Conservation (phyloP, 306 rosid species). For the Alnus rubra region DNA sequence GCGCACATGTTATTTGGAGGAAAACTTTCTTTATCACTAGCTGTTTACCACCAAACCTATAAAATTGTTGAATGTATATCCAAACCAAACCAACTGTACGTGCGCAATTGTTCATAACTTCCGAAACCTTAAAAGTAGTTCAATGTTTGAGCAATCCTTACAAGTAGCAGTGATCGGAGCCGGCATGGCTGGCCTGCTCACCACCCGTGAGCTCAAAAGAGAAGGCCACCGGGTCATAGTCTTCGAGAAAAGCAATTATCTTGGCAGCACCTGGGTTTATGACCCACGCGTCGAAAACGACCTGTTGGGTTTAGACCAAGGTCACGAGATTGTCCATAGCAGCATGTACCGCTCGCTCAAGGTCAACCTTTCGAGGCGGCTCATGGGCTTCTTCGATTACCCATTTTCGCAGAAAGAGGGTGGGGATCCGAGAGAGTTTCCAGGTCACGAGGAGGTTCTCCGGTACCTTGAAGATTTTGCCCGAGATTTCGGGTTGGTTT, state of each 20-base stretch:
- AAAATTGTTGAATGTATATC: no score
- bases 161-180: constrained; percentile 41
- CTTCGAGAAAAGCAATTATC: no score
- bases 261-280: no score
- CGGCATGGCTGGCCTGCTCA: constrained; percentile 3
- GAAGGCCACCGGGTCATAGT: no score
- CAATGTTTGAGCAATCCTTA: not conserved
- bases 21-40: no score
- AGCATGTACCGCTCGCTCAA: constrained; percentile 42
- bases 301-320: constrained; percentile 33
- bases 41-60: no score
- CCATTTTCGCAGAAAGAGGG: constrained; percentile 31
- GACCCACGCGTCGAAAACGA: constrained; percentile 29
- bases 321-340: constrained; percentile 25
- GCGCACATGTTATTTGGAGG: no score
- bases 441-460: constrained; percentile 52
- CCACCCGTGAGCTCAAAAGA: no score
- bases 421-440: constrained; percentile 51
- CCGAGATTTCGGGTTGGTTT: constrained; percentile 10
- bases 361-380: constrained; percentile 41
- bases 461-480: constrained; percentile 47
- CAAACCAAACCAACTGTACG: no score
- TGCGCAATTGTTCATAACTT: no score
- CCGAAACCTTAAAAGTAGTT: no score
- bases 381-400: constrained; percentile 41